Base-by-base conservation (phyloP, 768 basidiomycete species). In the Termitomyces sp. region DNA sequence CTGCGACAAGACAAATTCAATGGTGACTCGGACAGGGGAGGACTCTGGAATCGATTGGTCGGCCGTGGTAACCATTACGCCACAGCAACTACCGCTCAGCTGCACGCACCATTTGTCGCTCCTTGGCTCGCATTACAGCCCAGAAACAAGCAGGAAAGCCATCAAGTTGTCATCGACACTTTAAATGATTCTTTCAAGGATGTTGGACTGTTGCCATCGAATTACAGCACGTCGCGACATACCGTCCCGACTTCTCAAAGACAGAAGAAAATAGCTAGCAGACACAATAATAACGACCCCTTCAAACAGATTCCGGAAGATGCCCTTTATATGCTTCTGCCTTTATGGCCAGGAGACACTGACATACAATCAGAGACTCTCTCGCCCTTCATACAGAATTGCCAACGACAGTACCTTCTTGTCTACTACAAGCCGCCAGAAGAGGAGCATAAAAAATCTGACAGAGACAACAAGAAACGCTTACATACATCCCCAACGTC, bases 291-390 rank as follows among this genome's bases (percentile, higher is more conserved):
- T n/a, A 48, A 69, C 4, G 77, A 81, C 58, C 75, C 88, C 60
- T 82, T 90, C 56, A 77, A 80, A 35, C 75, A 82, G 35, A 77
- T 92, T 38, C 86, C 87, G 0, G 70, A 80, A 6, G 88, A 92
- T 14, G 82, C 83, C 24, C 74, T 92, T 53, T 90, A 87, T 68
- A 92, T 93, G 91, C 78, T 92, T 26, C 75, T 93, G 18, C 91
- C 91, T 16, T 76, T 93, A n/a, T 93, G 90, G 90, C 84, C 87
- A 9, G 81, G 85, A 18, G 86, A 88, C 62, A 88, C 83, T 1
- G 88, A 89, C 68, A 66, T 80, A 0, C 64, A 66, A 33, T 72
- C 75, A 46, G 60, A 66, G 48, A 58, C 58, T 57, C 66, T 66
- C 63, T 63, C 50, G 33, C 75, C 80, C 13, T 46, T 68, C 28